These are phyloP conservation scores for Termitomyces sp. DNA, from an alignment of 768 basidiomycete genomes.

Conservation along the genomic window DNA sequence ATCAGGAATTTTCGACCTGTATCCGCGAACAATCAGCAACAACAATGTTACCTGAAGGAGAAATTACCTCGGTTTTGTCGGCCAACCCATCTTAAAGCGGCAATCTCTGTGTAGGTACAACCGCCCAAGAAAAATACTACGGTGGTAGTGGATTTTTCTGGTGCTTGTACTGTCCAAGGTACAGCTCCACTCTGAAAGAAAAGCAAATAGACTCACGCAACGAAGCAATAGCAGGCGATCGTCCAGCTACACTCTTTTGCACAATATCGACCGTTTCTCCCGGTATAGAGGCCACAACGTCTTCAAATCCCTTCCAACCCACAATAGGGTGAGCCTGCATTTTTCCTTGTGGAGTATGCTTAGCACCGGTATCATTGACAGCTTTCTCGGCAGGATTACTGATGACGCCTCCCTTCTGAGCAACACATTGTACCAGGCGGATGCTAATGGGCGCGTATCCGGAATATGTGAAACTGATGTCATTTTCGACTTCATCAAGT, in stretches of 20 bases:
- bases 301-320: constrained; percentile 98
- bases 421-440: constrained; percentile 88
- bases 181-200: not conserved
- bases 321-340: constrained; percentile 88
- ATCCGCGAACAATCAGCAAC: constrained; percentile 9
- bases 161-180: constrained; percentile 38
- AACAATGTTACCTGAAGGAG: constrained; percentile 17
- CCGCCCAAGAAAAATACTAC: constrained; percentile 97
- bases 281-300: constrained; percentile 76
- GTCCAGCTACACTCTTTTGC: constrained; percentile 39
- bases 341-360: constrained; percentile 38
- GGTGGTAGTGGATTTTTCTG: constrained; percentile 73
- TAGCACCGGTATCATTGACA: constrained; percentile 30
- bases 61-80: constrained; percentile 74
- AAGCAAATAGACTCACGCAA: constrained; percentile 27
- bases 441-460: constrained; percentile 95
- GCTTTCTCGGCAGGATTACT: constrained; percentile 68
- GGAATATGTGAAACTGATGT: constrained; percentile 95
- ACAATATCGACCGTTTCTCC: constrained; percentile 84
- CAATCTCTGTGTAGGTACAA: constrained; percentile 96
- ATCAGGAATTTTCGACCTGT: constrained; percentile 86
- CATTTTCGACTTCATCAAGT: constrained; percentile 82
- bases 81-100: constrained; percentile 90
- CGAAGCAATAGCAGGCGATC: constrained; percentile 27
- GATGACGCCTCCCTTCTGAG: constrained; percentile 87